Evolutionary conservation across 495 filamentous ascomycete species (phyloP).

Genomic region (Lophiostoma macrostomum): DNA sequence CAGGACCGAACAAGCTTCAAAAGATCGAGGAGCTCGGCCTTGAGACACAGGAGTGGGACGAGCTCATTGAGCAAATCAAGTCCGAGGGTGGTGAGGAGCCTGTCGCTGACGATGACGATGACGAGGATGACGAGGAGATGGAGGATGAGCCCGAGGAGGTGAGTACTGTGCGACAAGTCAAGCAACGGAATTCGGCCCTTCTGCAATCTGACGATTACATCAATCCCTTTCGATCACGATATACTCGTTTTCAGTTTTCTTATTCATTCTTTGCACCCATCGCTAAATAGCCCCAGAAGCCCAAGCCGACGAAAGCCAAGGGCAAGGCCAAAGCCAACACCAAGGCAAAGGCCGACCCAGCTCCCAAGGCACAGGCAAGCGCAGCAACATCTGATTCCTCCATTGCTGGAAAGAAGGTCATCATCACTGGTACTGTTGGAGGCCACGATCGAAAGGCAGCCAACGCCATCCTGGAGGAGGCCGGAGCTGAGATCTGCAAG

Average conservation of each 20-base stretch:
- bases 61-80: slow-evolving; percentile 24
- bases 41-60: slow-evolving; percentile 20
- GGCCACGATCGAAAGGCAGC: slow-evolving; percentile 19
- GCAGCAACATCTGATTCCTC: not conserved
- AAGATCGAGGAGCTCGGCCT: slow-evolving; percentile 21
- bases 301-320: slow-evolving; percentile 3
- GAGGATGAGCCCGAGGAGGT: slow-evolving; percentile 21
- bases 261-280: not conserved
- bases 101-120: slow-evolving; percentile 4
- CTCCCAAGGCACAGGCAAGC: slow-evolving; percentile 3
- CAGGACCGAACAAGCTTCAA: slow-evolving; percentile 21
- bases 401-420: slow-evolving; percentile 19
- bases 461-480: slow-evolving; percentile 12
- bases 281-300: slow-evolving; percentile 8
- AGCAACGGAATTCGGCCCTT: no score
- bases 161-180: no score
- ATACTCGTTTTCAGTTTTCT: no score
- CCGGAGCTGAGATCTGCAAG: slow-evolving; percentile 8
- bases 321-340: slow-evolving; percentile 21
- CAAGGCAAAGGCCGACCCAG: slow-evolving; percentile 21
- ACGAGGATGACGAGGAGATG: slow-evolving; percentile 8
- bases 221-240: no score
- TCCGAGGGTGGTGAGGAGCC: slow-evolving; percentile 3
- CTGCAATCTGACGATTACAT: no score
- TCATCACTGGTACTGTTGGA: slow-evolving; percentile 19